These are phyloP conservation scores for Cryptosporidium felis DNA, from an alignment of 169 alveolate genomes.

Conservation along the genomic window DNA sequence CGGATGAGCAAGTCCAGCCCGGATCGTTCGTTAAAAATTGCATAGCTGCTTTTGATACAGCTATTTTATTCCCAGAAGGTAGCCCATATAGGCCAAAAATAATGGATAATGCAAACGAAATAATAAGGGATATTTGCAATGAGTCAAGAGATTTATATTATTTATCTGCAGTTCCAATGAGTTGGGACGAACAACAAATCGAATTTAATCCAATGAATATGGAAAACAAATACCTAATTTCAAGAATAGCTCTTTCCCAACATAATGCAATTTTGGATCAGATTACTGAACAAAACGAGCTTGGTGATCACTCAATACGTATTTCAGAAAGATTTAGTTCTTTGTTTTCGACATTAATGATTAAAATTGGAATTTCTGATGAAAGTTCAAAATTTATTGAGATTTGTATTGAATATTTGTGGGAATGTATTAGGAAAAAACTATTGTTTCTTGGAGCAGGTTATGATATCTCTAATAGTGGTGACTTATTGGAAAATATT, in stretches of 20 bases:
- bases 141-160: constrained; percentile 31
- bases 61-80: constrained; percentile 31
- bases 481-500: background rate
- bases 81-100: constrained; percentile 38
- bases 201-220: background rate
- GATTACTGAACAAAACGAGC: constrained; percentile 24
- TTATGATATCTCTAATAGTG: constrained; percentile 44
- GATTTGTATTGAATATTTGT: constrained; percentile 28
- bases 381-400: constrained; percentile 14
- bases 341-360: background rate
- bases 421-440: constrained; percentile 44
- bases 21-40: constrained; percentile 54
- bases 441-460: constrained; percentile 26
- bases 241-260: constrained; percentile 68
- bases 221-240: constrained; percentile 2
- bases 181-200: constrained; percentile 68
- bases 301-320: constrained; percentile 17
- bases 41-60: constrained; percentile 64
- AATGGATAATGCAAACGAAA: background rate
- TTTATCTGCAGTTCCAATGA: constrained; percentile 57
- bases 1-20: constrained; percentile 35
- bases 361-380: constrained; percentile 27
- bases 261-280: constrained; percentile 17
- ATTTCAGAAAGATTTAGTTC: constrained; percentile 13
- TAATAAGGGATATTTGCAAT: constrained; percentile 10